Base-by-base conservation (phyloP, 805 yeast species). In the Cyberlindnera maritima region DNA sequence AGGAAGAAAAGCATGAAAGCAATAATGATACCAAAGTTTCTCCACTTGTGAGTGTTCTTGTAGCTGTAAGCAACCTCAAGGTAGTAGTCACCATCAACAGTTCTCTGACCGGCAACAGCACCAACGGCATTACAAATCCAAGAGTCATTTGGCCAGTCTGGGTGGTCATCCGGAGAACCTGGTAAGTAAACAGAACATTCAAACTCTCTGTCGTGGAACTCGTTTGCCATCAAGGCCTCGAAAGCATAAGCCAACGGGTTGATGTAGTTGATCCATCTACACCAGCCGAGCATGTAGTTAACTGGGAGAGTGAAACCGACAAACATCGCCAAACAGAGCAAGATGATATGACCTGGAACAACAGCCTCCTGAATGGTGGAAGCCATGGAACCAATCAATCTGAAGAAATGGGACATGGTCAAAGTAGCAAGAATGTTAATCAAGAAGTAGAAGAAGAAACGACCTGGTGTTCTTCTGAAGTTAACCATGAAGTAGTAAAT, bases 231-330 rank as follows among this genome's bases (percentile, higher is more conserved):
- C 58, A 80, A 62, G 2, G 84, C 68, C 61, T 81, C 85, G 56
- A 80, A 80, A 17, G 75, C 69, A 56, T 80, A 81, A 9, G 76
- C 79, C 42, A 81, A 61, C 2, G 86, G 86, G 54, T 81, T 71
- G 39, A 81, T 54, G 55, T 78, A 81, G 62, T 77, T 76, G 50
- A 81, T 78, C 86, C 85, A 81, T 54, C 80, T 70, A 31, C 81
- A 75, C 86, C 86, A 81, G 12, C 84, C 81, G 52, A 72, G 69
- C 79, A 80, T 79, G 41, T 71, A 61, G 6, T 75, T 72, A 29
- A 75, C 72, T 25, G 85, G 86, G 48, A 80, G 66, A 19, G 75
- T 79, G 66, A 80, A 81, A 33, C 85, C 85, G 8, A 80, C 72
- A 57, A 71, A 80, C 59, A 77, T 69, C 17, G 75, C 63, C 58